Evolutionary conservation across 768 basidiomycete species (phyloP), one percentile per base, ranked within the genome.

Genomic region (Tylopilus subfusipes): DNA sequence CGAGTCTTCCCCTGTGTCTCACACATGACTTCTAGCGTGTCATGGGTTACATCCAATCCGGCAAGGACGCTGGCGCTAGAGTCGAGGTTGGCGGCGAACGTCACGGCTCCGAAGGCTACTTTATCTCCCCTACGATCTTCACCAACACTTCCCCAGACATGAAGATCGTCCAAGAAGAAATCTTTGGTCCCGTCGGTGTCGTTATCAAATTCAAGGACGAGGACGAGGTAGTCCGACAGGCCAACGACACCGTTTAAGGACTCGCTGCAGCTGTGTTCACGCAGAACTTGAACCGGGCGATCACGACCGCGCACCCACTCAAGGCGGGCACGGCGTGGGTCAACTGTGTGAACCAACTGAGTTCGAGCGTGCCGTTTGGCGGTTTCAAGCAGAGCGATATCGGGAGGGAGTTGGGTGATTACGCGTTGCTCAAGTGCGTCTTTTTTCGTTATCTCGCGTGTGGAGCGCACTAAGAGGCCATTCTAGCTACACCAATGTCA

Each of bases 221-320:
- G 56, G 78, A 81, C 60, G 83, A 89, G 53, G 84, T 84, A 36
- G 72, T 90, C 60, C 70, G 68, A 44, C 78, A 82, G 64, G 96
- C 93, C 25, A 99, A 99, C 72, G 86, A 96, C 67, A 87, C 90
- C 0, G 64, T 75, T 47, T 96, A 94, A 69, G 95, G 95, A 54
- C 82, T 97, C 42, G 93, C 92, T 14, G 85, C 89, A 3, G 88
- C 88, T 9, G 84, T 98, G 50, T 97, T 94, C 78, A 85, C 88
- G 33, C 77, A 82, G 64, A 79, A 95, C 71, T 71, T 96, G 74
- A 82, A 80, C 59, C 79, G 86, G 25, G 92, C 90, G 0, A 72
- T 95, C 50, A 73, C 75, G 54, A 82, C 84, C 2, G 88, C 90
- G 9, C 84, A 91, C 67, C 77, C 72, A 54, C 74, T 98, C 55